Conservation (phyloP, 768 basidiomycete species). For the Suillus paluster region DNA sequence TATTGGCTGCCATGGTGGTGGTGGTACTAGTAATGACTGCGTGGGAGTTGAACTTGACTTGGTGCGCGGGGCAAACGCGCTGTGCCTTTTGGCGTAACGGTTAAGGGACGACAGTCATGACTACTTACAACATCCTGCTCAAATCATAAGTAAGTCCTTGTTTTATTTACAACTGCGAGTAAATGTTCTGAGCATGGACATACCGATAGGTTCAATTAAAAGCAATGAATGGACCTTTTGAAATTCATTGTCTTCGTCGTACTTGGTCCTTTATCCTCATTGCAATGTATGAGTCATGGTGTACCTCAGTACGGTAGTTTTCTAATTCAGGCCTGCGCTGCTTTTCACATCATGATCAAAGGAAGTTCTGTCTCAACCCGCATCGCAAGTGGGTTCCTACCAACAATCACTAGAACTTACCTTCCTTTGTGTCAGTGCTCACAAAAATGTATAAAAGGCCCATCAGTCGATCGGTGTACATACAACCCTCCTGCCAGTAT, state of each 20-base stretch:
- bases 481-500: neutral
- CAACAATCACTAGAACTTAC: neutral
- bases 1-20: too few relatives aligned
- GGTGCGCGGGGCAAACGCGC: too few relatives aligned
- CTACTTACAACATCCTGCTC: too few relatives aligned
- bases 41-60: too few relatives aligned
- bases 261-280: neutral
- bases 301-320: neutral
- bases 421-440: neutral
- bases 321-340: neutral
- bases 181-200: neutral
- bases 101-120: too few relatives aligned
- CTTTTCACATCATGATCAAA: neutral
- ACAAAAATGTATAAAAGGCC: neutral
- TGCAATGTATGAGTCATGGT: neutral
- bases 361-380: neutral
- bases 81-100: too few relatives aligned
- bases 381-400: neutral
- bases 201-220: neutral
- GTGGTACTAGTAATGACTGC: too few relatives aligned
- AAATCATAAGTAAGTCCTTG: too few relatives aligned
- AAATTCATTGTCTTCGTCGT: neutral
- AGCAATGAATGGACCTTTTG: neutral
- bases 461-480: neutral
- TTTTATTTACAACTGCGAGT: too few relatives aligned